phyloP scores from a whole-genome alignment of 2,329 filamentous ascomycete genomes.

The Ophiostoma sp. region DNA sequence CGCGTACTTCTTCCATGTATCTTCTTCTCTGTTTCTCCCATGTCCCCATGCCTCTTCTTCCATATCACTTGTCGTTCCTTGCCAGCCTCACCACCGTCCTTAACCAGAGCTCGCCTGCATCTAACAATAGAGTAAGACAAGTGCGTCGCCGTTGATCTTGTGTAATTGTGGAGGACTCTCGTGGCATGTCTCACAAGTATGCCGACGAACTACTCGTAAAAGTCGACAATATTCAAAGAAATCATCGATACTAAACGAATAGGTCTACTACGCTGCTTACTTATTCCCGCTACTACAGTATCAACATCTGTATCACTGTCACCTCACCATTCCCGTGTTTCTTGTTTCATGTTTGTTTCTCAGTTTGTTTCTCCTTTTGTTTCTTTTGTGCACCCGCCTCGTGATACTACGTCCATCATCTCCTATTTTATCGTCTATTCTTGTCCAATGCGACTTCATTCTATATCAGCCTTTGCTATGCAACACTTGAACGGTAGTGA shows the following conservation, averaged over 20 bases:
- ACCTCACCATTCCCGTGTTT: neutral
- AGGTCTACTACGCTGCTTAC: no score
- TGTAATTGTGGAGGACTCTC: no score
- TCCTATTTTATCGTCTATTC: neutral
- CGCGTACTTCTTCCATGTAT: no score
- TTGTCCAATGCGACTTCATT: neutral
- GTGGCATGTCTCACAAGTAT: no score
- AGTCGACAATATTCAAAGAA: no score
- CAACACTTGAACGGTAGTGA: no score
- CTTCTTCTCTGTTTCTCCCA: no score
- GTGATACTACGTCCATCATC: neutral
- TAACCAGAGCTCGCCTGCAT: neutral
- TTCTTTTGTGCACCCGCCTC: neutral
- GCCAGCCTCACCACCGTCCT: neutral
- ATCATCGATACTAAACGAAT: no score
- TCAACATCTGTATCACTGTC: neutral
- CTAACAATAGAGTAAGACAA: neutral
- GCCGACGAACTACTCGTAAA: no score
- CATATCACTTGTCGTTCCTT: neutral
- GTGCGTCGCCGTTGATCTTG: no score
- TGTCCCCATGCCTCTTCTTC: no score
- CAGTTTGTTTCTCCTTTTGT: neutral
- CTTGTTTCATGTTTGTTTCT: slow-evolving; percentile 1
- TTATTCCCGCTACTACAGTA: neutral
- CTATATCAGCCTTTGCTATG: neutral